Evolutionary conservation across 371 early-diverging fungal species (phyloP).

Genomic region (Lichtheimia ramosa): DNA sequence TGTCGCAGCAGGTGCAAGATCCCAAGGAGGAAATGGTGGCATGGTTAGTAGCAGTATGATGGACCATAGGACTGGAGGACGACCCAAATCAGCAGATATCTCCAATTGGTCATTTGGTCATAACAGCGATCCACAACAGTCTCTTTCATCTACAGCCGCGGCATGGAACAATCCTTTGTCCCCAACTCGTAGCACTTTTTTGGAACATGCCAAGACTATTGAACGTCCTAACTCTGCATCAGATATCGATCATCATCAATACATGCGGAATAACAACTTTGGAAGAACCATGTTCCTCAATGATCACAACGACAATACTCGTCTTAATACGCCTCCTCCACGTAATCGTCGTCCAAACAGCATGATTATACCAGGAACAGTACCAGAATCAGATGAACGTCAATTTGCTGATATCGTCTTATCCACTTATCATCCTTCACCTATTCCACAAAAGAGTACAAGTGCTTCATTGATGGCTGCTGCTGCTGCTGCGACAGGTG

Average conservation of each 20-base stretch:
- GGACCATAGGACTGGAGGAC: conserved; percentile 28
- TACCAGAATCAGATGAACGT: conserved; percentile 55
- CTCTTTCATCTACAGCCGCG: no score
- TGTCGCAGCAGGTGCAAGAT: conserved; percentile 14
- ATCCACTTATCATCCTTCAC: conserved; percentile 42
- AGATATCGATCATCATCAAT: conserved; percentile 36
- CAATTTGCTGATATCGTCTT: conserved; percentile 48
- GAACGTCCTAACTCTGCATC: conserved; percentile 55
- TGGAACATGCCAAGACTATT: conserved; percentile 36
- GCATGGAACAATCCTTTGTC: conserved; percentile 20
- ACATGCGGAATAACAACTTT: conserved; percentile 1
- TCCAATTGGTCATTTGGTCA: conserved; percentile 25
- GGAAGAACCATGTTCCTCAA: not conserved
- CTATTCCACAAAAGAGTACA: conserved; percentile 8
- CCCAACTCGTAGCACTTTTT: conserved; percentile 33
- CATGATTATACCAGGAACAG: conserved; percentile 52
- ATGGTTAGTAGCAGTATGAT: conserved; percentile 3
- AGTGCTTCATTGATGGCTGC: not conserved
- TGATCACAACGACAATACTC: no score
- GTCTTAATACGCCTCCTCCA: not conserved
- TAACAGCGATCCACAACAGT: not conserved
- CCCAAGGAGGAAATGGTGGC: not conserved
- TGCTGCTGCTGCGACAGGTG: not conserved
- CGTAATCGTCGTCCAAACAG: not conserved
- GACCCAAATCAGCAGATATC: conserved; percentile 66